Percentiles rank a stretch among this genome's conserved stretches.
Evolutionary conservation across 148 eudicot genomes (phyloP).

Genomic region (Simmondsia chinensis): DNA sequence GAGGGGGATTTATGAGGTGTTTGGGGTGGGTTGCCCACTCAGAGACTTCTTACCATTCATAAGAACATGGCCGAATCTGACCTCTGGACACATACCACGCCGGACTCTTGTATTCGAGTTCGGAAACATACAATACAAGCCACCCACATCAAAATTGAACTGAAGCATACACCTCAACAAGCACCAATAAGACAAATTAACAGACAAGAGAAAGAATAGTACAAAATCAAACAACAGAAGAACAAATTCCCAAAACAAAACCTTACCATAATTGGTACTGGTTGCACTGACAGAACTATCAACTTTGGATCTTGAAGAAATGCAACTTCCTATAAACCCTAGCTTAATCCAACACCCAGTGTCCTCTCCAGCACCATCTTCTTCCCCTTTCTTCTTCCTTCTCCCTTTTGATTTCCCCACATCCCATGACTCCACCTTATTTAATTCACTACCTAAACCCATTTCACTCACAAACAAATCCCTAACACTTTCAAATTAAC

Average conservation of each 20-base stretch:
- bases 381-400: constrained; percentile 31
- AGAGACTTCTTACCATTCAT: too few relatives aligned
- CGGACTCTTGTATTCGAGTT: too few relatives aligned
- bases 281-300: constrained; percentile 77
- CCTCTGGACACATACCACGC: too few relatives aligned
- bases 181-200: constrained; percentile 7
- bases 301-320: constrained; percentile 94
- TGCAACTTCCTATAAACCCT: constrained; percentile 70
- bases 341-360: constrained; percentile 88
- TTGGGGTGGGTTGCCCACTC: too few relatives aligned
- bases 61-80: too few relatives aligned
- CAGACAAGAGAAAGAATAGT: background rate
- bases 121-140: too few relatives aligned
- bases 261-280: constrained; percentile 51
- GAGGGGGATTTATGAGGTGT: too few relatives aligned
- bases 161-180: background rate
- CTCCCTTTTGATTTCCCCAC: constrained; percentile 48
- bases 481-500: constrained; percentile 18
- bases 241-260: background rate
- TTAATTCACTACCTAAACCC: constrained; percentile 51
- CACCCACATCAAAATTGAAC: background rate
- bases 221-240: constrained; percentile 5
- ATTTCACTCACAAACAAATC: constrained; percentile 24
- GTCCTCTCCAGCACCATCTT: constrained; percentile 31
- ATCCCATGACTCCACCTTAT: constrained; percentile 48